A percentile compares a stretch with the other conserved stretches of the same genome.
Evolutionary conservation across 306 rosid genomes (phyloP).

Genomic region (Biancaea sappan): DNA sequence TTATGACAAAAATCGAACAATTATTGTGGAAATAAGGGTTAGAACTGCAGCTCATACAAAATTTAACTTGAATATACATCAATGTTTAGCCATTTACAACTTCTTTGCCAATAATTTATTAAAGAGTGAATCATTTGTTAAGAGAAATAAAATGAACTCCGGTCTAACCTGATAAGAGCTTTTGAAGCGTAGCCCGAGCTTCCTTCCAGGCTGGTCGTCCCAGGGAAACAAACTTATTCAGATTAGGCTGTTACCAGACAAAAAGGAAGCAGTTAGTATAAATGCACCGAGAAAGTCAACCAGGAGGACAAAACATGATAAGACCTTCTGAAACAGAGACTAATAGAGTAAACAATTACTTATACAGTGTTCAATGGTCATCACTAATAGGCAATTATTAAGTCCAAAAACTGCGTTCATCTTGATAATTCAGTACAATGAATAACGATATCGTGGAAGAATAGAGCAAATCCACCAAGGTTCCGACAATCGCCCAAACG

Average conservation of each 20-base stretch:
- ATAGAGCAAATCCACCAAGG: neutral
- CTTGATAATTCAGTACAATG: constrained; percentile 9
- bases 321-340: neutral
- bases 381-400: neutral
- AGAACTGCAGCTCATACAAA: constrained; percentile 27
- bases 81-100: neutral
- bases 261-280: constrained; percentile 18
- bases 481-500: neutral
- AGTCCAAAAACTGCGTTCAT: neutral
- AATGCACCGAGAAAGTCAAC: constrained; percentile 13
- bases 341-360: neutral
- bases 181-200: constrained; percentile 89
- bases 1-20: neutral
- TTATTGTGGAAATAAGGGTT: neutral
- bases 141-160: neutral
- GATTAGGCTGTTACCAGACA: constrained; percentile 58
- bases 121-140: neutral
- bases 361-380: neutral
- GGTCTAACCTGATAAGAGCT: constrained; percentile 72
- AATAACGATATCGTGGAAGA: constrained; percentile 4
- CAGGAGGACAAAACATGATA: neutral
- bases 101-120: neutral
- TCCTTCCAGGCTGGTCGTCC: constrained; percentile 98
- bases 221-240: constrained; percentile 83
- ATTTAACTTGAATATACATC: constrained; percentile 19